These are phyloP conservation scores for Fomitopsis palustris DNA, from an alignment of 1,284 basidiomycete genomes.

Conservation along the genomic window DNA sequence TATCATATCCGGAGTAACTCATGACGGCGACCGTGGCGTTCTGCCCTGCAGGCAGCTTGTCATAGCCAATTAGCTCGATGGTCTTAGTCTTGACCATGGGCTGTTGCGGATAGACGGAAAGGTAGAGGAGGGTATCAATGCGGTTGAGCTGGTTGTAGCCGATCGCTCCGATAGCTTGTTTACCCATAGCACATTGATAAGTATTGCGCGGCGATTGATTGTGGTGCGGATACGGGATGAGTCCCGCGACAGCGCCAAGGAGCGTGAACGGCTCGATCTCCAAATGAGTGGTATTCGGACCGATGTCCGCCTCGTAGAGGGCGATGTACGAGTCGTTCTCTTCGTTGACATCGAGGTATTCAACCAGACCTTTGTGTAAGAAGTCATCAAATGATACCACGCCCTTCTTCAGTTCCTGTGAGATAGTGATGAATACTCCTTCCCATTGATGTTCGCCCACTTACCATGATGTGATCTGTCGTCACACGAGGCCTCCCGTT, in stretches of 20 bases:
- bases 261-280: slow-evolving; percentile 99
- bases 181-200: slow-evolving; percentile 99
- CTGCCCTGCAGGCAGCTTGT: slow-evolving; percentile 95
- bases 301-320: slow-evolving; percentile 89
- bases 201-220: slow-evolving; percentile 99
- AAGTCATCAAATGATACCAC: slow-evolving; percentile 92
- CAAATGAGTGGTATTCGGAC: slow-evolving; percentile 84
- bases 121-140: slow-evolving; percentile 97
- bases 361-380: slow-evolving; percentile 91
- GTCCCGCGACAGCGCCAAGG: slow-evolving; percentile 94
- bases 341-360: slow-evolving; percentile 99
- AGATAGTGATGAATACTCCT: slow-evolving; percentile 6
- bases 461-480: slow-evolving; percentile 77
- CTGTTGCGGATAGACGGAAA: slow-evolving; percentile 98
- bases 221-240: slow-evolving; percentile 99
- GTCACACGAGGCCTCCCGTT: slow-evolving; percentile 77
- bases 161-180: slow-evolving; percentile 99
- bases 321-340: slow-evolving; percentile 99
- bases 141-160: slow-evolving; percentile 97
- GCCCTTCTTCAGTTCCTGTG: slow-evolving; percentile 77
- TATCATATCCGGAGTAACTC: slow-evolving; percentile 99
- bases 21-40: slow-evolving; percentile 99
- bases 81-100: slow-evolving; percentile 99
- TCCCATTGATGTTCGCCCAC: not conserved
- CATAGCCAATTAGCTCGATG: slow-evolving; percentile 96